Evolutionary conservation across 768 basidiomycete genomes (phyloP).

Genomic region (Termitomyces sp.): DNA sequence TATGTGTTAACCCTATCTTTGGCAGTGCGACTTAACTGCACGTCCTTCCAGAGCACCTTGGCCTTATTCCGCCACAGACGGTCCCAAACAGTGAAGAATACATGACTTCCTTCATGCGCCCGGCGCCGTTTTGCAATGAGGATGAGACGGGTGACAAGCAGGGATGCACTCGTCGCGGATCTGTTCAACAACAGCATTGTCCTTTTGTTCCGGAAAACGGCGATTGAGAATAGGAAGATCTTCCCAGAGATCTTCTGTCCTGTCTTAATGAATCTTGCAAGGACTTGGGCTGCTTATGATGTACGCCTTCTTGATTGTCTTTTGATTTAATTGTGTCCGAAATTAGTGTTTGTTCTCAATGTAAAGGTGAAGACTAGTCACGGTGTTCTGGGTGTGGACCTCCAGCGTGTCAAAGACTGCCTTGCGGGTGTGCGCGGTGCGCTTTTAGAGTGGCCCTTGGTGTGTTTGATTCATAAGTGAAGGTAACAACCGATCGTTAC

Average conservation of each 20-base stretch:
- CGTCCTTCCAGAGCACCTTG: conserved; percentile 65
- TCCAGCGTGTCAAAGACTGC: conserved; percentile 71
- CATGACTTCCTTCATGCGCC: conserved; percentile 65
- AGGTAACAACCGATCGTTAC: background rate
- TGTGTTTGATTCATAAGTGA: conserved; percentile 34
- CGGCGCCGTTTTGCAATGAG: conserved; percentile 65
- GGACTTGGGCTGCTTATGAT: conserved; percentile 74
- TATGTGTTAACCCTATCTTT: background rate
- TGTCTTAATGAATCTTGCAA: conserved; percentile 77
- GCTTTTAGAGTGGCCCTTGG: conserved; percentile 72
- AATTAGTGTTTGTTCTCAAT: background rate
- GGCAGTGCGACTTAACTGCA: background rate
- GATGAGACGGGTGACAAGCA: conserved; percentile 56
- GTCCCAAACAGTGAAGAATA: conserved; percentile 27
- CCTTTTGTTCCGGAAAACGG: conserved; percentile 62
- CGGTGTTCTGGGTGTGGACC: conserved; percentile 58
- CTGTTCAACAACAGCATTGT: conserved; percentile 63
- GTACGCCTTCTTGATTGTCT: no score
- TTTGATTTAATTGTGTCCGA: no score
- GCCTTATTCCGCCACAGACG: conserved; percentile 73
- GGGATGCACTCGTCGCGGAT: conserved; percentile 71
- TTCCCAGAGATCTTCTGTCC: conserved; percentile 85
- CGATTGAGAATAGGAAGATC: conserved; percentile 74
- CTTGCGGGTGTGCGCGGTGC: conserved; percentile 64
- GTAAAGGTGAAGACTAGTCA: conserved; percentile 77